Conservation (phyloP, 345 rosid genomes). For the Conringia planisiliqua region DNA sequence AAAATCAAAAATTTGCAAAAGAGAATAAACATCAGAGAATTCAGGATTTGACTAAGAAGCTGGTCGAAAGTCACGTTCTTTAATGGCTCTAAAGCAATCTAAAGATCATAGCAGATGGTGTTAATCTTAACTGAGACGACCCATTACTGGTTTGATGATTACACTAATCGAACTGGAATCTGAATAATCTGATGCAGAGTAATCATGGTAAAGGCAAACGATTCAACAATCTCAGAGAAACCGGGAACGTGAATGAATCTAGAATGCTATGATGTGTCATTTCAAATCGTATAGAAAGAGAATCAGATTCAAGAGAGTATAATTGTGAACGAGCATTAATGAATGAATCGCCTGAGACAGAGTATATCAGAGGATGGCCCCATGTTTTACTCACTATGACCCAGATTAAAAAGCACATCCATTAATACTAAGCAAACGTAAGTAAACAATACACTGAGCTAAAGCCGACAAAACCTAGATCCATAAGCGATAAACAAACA, state of each 20-base stretch:
- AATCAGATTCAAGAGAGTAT: neutral
- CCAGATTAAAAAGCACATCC: neutral
- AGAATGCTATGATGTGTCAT: neutral
- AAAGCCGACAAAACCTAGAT: slow-evolving; percentile 24
- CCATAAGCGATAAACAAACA: slow-evolving; percentile 14
- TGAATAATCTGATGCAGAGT: neutral
- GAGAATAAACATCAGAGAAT: neutral
- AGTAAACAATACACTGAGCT: neutral
- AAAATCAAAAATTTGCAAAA: neutral
- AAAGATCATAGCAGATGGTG: neutral
- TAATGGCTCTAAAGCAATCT: neutral
- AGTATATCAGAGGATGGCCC: slow-evolving; percentile 5
- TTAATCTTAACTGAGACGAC: neutral
- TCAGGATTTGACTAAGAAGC: slow-evolving; percentile 10
- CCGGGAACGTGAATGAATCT: neutral
- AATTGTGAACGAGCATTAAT: neutral
- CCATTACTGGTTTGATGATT: neutral
- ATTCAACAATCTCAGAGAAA: neutral
- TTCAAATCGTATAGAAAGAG: neutral
- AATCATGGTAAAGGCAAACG: neutral
- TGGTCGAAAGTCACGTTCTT: neutral
- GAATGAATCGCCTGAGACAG: neutral
- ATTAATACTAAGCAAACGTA: slow-evolving; percentile 2
- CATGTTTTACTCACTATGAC: neutral
- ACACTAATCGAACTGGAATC: neutral